Conservation (phyloP, 768 basidiomycete species). For the Mycena olivaceomarginata region DNA sequence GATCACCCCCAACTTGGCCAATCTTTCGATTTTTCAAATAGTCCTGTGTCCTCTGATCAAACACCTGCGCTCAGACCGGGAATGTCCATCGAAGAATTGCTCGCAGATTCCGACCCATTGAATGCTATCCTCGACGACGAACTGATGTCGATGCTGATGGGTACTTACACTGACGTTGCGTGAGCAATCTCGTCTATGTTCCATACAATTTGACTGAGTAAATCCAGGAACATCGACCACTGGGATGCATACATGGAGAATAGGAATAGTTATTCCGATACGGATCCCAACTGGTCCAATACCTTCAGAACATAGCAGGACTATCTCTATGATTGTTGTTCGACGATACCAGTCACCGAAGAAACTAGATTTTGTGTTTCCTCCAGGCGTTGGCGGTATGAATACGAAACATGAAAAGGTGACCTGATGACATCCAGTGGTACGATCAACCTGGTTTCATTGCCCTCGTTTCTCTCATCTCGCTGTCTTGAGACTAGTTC, state of each 20-base stretch:
- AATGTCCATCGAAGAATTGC: slow-evolving; percentile 22
- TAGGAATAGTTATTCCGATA: background rate
- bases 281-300: background rate
- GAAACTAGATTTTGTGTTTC: no score
- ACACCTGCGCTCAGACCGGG: background rate
- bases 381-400: no score
- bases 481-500: background rate
- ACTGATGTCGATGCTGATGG: slow-evolving; percentile 38
- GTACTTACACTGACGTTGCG: slow-evolving; percentile 10
- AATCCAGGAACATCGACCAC: background rate
- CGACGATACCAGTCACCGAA: no score
- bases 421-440: no score
- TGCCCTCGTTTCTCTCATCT: no score
- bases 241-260: slow-evolving; percentile 18
- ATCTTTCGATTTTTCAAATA: background rate
- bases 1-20: background rate
- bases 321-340: no score
- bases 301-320: background rate
- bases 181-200: background rate
- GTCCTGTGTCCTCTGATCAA: background rate
- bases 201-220: background rate
- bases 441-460: no score
- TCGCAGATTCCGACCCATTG: slow-evolving; percentile 5
- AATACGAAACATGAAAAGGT: no score
- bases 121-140: slow-evolving; percentile 31